Conservation (phyloP, 768 basidiomycete species). For the Kwoniella sp. region DNA sequence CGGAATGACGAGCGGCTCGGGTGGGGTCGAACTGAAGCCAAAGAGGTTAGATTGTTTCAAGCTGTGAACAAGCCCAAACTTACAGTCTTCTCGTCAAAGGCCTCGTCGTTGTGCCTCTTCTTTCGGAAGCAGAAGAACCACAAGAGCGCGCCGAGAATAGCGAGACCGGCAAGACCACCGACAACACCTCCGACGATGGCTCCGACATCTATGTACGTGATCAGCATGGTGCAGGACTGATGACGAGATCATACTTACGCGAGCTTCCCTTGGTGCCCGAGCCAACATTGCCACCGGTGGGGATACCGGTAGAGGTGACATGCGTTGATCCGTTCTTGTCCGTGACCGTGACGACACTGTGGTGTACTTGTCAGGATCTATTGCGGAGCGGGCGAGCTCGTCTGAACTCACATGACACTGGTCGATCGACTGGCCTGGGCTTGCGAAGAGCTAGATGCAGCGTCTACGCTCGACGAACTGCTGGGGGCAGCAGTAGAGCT, state of each 20-base stretch:
- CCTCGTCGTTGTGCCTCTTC: constrained; percentile 26
- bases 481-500: constrained; percentile 2
- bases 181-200: constrained; percentile 49
- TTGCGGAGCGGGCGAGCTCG: too few species aligned
- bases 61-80: neutral
- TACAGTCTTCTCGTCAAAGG: constrained; percentile 46
- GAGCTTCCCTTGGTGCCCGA: constrained; percentile 5
- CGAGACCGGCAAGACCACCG: constrained; percentile 41
- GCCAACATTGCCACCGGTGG: constrained; percentile 1
- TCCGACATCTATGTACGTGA: constrained; percentile 21
- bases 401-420: constrained; percentile 18
- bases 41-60: neutral
- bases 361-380: too few species aligned
- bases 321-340: constrained; percentile 18
- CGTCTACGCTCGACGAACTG: neutral
- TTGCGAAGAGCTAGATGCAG: constrained; percentile 1
- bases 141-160: constrained; percentile 28
- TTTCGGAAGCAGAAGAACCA: constrained; percentile 39
- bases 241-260: neutral
- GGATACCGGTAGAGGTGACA: constrained; percentile 14
- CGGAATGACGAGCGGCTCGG: constrained; percentile 34
- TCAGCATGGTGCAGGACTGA: neutral
- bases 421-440: constrained; percentile 9
- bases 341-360: constrained; percentile 17
- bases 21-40: constrained; percentile 35